Evolutionary conservation across 148 eudicot genomes (phyloP).

Genomic region (Fagopyrum homotropicum): DNA sequence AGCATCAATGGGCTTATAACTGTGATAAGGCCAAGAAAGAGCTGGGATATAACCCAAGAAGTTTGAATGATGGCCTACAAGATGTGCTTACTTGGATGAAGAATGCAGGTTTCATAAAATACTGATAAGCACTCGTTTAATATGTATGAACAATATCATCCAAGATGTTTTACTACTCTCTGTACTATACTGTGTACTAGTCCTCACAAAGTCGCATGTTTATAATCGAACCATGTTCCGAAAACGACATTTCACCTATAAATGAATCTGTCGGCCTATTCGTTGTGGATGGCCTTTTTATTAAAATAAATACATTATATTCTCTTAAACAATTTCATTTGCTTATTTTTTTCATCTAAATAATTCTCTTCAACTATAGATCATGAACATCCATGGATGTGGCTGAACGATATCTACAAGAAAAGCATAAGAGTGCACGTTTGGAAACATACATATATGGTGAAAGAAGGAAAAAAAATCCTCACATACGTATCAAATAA

Average conservation of each 20-base stretch:
- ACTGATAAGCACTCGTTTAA: slow-evolving; percentile 24
- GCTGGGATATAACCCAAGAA: slow-evolving; percentile 71
- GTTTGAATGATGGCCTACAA: slow-evolving; percentile 67
- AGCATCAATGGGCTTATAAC: slow-evolving; percentile 82
- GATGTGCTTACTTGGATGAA: slow-evolving; percentile 84
- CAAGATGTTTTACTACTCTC: neutral
- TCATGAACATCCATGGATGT: neutral
- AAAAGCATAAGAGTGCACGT: too few relatives aligned
- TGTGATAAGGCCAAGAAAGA: slow-evolving; percentile 72
- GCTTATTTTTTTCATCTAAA: neutral
- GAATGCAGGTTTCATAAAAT: slow-evolving; percentile 49
- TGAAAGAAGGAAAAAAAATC: too few relatives aligned
- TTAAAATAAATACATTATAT: too few relatives aligned
- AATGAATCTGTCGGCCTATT: too few relatives aligned
- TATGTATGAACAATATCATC: neutral
- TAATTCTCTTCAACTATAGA: neutral
- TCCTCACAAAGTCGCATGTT: neutral
- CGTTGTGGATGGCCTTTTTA: too few relatives aligned
- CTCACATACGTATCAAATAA: too few relatives aligned
- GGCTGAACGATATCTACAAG: too few relatives aligned
- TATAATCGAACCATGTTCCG: neutral
- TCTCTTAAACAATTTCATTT: too few relatives aligned
- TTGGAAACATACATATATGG: too few relatives aligned
- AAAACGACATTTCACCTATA: neutral
- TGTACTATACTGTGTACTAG: neutral